Evolutionary conservation across 495 filamentous ascomycete species (phyloP).

Genomic region (Penicillium waksmanii): DNA sequence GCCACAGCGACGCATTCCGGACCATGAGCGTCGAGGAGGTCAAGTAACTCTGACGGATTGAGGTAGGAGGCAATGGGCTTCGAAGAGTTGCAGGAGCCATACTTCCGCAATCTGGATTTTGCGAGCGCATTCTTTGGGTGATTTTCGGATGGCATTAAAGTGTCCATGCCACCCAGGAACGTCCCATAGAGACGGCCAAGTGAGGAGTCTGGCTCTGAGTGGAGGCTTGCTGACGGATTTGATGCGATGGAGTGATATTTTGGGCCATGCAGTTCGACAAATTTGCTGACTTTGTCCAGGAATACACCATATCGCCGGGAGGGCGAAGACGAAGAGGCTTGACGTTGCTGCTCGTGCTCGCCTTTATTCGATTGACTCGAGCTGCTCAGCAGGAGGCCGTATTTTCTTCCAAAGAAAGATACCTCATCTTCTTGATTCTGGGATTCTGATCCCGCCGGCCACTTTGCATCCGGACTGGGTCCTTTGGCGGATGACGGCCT

Average conservation of each 20-base stretch:
- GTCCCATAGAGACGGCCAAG: conserved; percentile 5
- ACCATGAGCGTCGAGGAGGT: conserved; percentile 22
- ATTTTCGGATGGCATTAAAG: conserved; percentile 3
- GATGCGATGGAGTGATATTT: background rate
- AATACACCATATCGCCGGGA: conserved; percentile 10
- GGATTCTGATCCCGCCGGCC: background rate
- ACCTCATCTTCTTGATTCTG: background rate
- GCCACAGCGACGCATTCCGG: conserved; percentile 26
- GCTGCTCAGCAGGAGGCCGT: background rate
- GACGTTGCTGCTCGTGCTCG: background rate
- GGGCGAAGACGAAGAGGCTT: background rate
- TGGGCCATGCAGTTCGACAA: background rate
- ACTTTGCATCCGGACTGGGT: background rate
- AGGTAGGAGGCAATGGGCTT: conserved; percentile 7
- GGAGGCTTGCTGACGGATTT: background rate
- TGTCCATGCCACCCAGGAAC: conserved; percentile 8
- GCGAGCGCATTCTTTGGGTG: background rate
- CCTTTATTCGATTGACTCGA: background rate
- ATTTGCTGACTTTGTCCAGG: conserved; percentile 4
- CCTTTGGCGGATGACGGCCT: background rate
- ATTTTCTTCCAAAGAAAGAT: background rate
- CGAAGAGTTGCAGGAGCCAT: background rate
- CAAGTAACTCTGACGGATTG: conserved; percentile 13
- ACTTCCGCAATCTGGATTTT: background rate
- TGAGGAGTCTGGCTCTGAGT: background rate